These are phyloP conservation scores for Dothideomycetes sp. DNA, from an alignment of 2,329 filamentous ascomycete species.

Conservation along the genomic window DNA sequence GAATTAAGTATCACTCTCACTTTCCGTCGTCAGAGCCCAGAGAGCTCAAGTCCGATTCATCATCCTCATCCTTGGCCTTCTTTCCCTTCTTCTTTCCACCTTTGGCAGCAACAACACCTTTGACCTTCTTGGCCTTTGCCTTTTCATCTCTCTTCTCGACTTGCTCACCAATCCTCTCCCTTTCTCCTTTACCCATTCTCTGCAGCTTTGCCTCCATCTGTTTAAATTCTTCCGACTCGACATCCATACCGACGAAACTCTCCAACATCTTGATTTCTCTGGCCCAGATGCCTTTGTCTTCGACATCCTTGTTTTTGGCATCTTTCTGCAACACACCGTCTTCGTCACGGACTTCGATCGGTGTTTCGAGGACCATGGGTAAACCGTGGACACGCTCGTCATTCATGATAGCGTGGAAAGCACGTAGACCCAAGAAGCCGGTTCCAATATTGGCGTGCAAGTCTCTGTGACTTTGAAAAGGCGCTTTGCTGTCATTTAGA, in stretches of 20 bases:
- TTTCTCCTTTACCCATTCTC: conserved; percentile 58
- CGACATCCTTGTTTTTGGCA: conserved; percentile 43
- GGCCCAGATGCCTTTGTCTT: conserved; percentile 82
- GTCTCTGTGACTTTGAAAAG: conserved; percentile 70
- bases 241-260: conserved; percentile 73
- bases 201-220: conserved; percentile 56
- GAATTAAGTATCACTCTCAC: conserved; percentile 8
- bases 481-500: conserved; percentile 92
- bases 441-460: conserved; percentile 95
- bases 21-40: background rate
- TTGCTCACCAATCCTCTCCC: conserved; percentile 67
- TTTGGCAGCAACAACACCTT: conserved; percentile 48
- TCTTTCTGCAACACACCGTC: conserved; percentile 47
- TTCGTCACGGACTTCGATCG: conserved; percentile 62
- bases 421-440: conserved; percentile 79
- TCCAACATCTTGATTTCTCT: conserved; percentile 92
- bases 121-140: conserved; percentile 17
- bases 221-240: conserved; percentile 63
- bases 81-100: conserved; percentile 52
- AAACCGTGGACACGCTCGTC: conserved; percentile 63
- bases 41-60: conserved; percentile 20
- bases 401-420: conserved; percentile 89
- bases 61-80: conserved; percentile 14
- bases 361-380: conserved; percentile 95
- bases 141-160: conserved; percentile 61